phyloP scores from a whole-genome alignment of 2,329 filamentous ascomycete species.

The Penicillium palitans region DNA sequence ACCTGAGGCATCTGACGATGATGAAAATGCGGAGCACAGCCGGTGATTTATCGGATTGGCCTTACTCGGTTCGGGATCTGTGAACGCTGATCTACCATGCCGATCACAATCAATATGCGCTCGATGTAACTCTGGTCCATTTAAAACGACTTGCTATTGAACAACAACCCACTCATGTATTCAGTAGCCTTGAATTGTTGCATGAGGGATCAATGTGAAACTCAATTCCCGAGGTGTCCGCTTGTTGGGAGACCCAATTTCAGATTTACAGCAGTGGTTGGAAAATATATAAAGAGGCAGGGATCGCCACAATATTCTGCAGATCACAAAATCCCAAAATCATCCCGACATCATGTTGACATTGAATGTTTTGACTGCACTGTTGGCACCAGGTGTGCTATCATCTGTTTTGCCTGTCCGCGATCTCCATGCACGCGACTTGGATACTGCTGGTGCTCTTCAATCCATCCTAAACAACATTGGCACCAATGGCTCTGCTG shows the following conservation, averaged over 20 bases:
- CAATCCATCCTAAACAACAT: neutral
- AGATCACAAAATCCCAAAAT: neutral
- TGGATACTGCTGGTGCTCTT: neutral
- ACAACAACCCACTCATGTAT: neutral
- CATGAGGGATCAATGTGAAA: neutral
- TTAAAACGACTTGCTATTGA: neutral
- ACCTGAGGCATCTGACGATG: neutral
- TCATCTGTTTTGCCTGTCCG: neutral
- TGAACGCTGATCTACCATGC: neutral
- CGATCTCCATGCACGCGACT: neutral
- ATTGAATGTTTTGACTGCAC: neutral
- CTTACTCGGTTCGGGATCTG: neutral
- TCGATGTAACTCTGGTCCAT: neutral
- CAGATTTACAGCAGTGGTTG: neutral
- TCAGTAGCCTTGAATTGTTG: neutral
- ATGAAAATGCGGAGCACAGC: neutral
- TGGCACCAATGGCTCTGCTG: neutral
- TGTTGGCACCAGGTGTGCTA: slow-evolving; percentile 1
- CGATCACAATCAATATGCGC: neutral
- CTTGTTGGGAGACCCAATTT: neutral
- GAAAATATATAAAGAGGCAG: neutral
- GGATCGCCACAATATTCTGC: neutral
- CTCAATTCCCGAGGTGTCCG: neutral
- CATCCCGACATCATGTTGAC: neutral
- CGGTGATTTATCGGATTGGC: neutral